Conservation (phyloP, 805 yeast genomes). For the Cyberlindnera subsufficiens region DNA sequence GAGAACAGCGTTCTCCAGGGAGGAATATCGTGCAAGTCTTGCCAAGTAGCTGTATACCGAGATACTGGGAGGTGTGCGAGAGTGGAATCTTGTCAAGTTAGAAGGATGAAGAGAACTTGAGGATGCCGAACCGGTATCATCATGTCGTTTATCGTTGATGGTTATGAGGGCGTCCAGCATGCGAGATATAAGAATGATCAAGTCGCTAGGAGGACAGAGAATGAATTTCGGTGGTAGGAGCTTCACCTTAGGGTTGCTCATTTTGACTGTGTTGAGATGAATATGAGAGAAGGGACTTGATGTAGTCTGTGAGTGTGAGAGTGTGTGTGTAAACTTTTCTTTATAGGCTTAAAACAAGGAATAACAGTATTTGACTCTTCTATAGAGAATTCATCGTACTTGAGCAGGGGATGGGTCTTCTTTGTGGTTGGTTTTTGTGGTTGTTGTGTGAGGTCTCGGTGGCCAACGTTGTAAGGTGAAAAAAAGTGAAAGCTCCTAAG, state of each 20-base stretch:
- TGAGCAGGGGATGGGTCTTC: no score
- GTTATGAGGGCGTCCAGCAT: slow-evolving; percentile 73
- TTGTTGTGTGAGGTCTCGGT: no score
- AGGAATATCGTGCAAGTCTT: slow-evolving; percentile 77
- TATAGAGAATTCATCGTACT: no score
- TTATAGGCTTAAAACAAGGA: no score
- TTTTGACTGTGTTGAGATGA: no score
- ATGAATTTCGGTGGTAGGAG: slow-evolving; percentile 37
- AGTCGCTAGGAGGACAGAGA: slow-evolving; percentile 62
- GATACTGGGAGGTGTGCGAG: slow-evolving; percentile 86
- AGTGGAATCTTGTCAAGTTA: slow-evolving; percentile 81
- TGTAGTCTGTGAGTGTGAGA: no score
- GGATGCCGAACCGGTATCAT: slow-evolving; percentile 21
- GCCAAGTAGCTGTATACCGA: slow-evolving; percentile 72
- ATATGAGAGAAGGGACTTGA: no score
- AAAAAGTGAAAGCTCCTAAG: no score
- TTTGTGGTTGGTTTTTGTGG: no score
- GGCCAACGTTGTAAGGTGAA: no score
- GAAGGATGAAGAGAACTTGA: slow-evolving; percentile 26
- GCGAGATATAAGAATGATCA: slow-evolving; percentile 66
- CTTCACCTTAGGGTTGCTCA: not conserved
- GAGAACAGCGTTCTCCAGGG: slow-evolving; percentile 77
- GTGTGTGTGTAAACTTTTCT: no score
- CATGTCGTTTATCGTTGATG: slow-evolving; percentile 53
- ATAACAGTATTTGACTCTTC: no score